These are phyloP conservation scores for Eucalyptus coolabah DNA, from an alignment of 345 rosid species.

Conservation along the genomic window DNA sequence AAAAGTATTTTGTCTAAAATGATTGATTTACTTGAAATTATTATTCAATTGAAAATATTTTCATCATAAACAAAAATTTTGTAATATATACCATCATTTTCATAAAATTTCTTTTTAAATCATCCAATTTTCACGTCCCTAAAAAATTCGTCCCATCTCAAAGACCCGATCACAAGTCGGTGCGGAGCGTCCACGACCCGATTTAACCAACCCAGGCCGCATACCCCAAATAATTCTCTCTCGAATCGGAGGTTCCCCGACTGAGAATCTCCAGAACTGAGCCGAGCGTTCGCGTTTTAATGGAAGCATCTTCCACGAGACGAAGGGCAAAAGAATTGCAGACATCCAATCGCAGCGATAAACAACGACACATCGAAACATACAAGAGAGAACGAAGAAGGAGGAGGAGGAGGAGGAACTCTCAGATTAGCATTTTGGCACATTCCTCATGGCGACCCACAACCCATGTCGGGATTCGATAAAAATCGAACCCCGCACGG, in stretches of 20 bases:
- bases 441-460: conserved; percentile 17
- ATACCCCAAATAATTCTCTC: not conserved
- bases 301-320: not conserved
- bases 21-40: too few relatives aligned
- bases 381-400: not conserved
- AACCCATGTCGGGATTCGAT: conserved; percentile 5
- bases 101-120: too few relatives aligned
- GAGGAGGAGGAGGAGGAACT: not conserved
- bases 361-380: not conserved
- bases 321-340: not conserved
- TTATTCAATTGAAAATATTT: too few relatives aligned
- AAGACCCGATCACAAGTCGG: not conserved
- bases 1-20: too few relatives aligned
- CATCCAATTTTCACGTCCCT: too few relatives aligned
- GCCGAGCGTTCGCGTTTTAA: not conserved
- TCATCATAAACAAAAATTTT: too few relatives aligned
- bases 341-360: not conserved
- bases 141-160: not conserved
- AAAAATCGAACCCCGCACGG: not conserved
- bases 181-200: not conserved
- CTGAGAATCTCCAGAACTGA: not conserved
- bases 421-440: conserved; percentile 37
- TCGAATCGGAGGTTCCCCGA: not conserved
- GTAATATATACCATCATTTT: too few relatives aligned
- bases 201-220: not conserved